These are phyloP conservation scores for Sugiyamaella novakii DNA, from an alignment of 1,139 yeast species.

Conservation along the genomic window DNA sequence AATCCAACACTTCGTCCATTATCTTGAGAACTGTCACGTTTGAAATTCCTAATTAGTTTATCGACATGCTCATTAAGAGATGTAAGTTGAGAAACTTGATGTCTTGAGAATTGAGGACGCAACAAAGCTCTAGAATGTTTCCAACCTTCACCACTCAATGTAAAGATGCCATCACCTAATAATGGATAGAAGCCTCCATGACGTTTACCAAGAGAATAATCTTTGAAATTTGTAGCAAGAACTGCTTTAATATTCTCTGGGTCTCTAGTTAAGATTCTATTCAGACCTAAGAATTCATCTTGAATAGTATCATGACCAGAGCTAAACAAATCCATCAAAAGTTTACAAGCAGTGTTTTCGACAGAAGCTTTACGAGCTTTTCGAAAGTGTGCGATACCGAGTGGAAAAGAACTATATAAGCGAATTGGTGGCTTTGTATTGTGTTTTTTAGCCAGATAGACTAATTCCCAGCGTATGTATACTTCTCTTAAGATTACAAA, in stretches of 20 bases:
- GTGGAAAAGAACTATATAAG: slow-evolving; percentile 3
- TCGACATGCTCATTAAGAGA: slow-evolving; percentile 35
- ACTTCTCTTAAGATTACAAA: not conserved
- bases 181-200: slow-evolving; percentile 48
- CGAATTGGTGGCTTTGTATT: slow-evolving; percentile 5
- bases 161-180: slow-evolving; percentile 59
- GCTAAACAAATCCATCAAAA: slow-evolving; percentile 4
- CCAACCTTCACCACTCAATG: slow-evolving; percentile 58
- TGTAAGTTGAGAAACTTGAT: slow-evolving; percentile 54
- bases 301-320: slow-evolving; percentile 11
- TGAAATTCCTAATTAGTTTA: slow-evolving; percentile 21
- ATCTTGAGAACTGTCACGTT: slow-evolving; percentile 8
- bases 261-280: slow-evolving; percentile 40
- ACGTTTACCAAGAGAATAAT: slow-evolving; percentile 46
- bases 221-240: slow-evolving; percentile 37
- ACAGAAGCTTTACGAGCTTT: slow-evolving; percentile 5
- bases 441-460: slow-evolving; percentile 10
- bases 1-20: slow-evolving; percentile 20
- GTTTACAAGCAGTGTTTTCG: not conserved
- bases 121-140: slow-evolving; percentile 58
- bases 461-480: slow-evolving; percentile 6
- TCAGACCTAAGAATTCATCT: slow-evolving; percentile 9
- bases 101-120: slow-evolving; percentile 58
- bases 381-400: slow-evolving; percentile 10
- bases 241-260: slow-evolving; percentile 49